Conservation (phyloP, 345 rosid genomes). For the Bruguiera sexangula region DNA sequence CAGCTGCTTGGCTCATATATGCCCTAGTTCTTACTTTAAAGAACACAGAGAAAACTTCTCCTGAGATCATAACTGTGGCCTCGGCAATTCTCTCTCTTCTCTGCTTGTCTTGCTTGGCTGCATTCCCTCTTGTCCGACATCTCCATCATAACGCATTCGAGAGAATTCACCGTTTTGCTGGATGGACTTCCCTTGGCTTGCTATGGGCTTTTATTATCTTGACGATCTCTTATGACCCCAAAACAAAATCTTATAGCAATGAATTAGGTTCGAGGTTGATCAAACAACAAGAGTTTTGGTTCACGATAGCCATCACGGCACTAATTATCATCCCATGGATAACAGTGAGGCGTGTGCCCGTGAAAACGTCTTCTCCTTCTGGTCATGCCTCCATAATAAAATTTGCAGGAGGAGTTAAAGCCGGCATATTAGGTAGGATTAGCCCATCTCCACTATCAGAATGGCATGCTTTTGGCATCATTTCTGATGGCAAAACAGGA, state of each 20-base stretch:
- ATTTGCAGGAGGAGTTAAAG: constrained; percentile 60
- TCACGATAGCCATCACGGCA: constrained; percentile 52
- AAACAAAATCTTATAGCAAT: constrained; percentile 46
- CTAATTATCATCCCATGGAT: constrained; percentile 68
- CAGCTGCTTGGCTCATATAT: constrained; percentile 65
- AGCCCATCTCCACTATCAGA: constrained; percentile 88
- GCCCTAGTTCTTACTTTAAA: constrained; percentile 59
- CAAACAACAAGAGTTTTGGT: constrained; percentile 71
- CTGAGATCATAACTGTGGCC: constrained; percentile 57
- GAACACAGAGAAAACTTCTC: constrained; percentile 44
- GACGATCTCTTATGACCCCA: constrained; percentile 55
- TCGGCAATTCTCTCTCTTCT: constrained; percentile 57
- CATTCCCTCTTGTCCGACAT: constrained; percentile 80
- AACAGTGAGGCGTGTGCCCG: constrained; percentile 64
- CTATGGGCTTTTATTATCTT: constrained; percentile 66
- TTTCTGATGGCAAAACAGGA: constrained; percentile 60
- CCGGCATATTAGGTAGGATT: constrained; percentile 81
- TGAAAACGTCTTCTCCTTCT: constrained; percentile 50
- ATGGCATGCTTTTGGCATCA: constrained; percentile 91
- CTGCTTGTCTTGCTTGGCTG: constrained; percentile 50
- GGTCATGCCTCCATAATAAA: constrained; percentile 75
- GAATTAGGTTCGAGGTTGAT: constrained; percentile 42
- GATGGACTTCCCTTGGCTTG: constrained; percentile 67
- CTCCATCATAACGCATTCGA: constrained; percentile 79
- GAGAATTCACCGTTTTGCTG: constrained; percentile 63